These are phyloP conservation scores for Plasmodium reichenowi DNA, from an alignment of 169 alveolate genomes.

Conservation along the genomic window DNA sequence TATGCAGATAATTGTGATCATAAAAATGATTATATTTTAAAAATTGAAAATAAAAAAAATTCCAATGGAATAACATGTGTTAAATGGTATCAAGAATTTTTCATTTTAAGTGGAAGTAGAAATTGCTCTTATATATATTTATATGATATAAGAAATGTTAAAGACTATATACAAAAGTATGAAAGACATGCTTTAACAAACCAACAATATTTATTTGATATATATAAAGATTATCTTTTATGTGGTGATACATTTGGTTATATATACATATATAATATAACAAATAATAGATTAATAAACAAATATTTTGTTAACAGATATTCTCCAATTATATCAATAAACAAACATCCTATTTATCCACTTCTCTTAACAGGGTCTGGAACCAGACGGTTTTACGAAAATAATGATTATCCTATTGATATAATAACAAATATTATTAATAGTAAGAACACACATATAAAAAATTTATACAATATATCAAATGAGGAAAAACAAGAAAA, in stretches of 20 bases:
- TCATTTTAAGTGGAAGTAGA: conserved; percentile 63
- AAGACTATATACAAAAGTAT: conserved; percentile 43
- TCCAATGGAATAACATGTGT: conserved; percentile 61
- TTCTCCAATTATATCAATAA: conserved; percentile 47
- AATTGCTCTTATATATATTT: conserved; percentile 31
- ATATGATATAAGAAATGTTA: conserved; percentile 42
- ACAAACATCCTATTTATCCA: conserved; percentile 34
- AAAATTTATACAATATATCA: background rate
- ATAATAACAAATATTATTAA: conserved; percentile 24
- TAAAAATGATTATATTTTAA: conserved; percentile 54
- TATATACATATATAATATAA: conserved; percentile 25
- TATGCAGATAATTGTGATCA: conserved; percentile 72
- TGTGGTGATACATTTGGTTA: conserved; percentile 71
- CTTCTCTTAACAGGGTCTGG: conserved; percentile 66
- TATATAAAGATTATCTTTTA: conserved; percentile 25
- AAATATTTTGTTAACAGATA: conserved; percentile 40
- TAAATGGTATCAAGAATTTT: conserved; percentile 57
- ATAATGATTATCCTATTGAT: conserved; percentile 20
- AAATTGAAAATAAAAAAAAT: conserved; percentile 20
- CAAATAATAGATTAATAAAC: conserved; percentile 16
- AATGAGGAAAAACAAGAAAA: background rate
- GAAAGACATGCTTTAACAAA: conserved; percentile 59
- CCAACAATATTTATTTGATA: conserved; percentile 63
- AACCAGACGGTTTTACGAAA: conserved; percentile 58
- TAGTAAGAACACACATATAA: background rate